These are phyloP conservation scores for Diaporthe nobilis DNA, from an alignment of 2,329 filamentous ascomycete genomes.

Conservation along the genomic window DNA sequence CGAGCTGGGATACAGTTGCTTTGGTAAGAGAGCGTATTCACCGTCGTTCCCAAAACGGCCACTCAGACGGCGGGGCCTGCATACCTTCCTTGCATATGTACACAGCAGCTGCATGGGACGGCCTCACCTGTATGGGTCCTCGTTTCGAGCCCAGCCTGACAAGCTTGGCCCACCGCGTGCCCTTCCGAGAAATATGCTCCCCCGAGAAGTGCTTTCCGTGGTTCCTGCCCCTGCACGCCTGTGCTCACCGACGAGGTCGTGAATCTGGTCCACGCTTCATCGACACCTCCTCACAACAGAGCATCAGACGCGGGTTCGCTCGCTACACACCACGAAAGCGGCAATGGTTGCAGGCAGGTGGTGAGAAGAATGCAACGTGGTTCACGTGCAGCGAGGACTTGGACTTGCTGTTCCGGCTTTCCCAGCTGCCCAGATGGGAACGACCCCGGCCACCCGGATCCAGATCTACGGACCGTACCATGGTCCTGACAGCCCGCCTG, in stretches of 20 bases:
- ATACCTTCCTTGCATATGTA: not conserved
- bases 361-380: not conserved
- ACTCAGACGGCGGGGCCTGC: not conserved
- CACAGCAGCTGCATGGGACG: slow-evolving; percentile 21
- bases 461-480: slow-evolving; percentile 25
- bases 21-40: slow-evolving; percentile 1
- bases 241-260: not conserved
- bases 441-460: slow-evolving; percentile 7
- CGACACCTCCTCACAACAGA: not conserved
- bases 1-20: not conserved
- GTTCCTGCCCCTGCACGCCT: not conserved
- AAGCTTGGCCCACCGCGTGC: not conserved
- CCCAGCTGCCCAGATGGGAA: not conserved
- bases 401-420: not conserved
- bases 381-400: not conserved
- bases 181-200: not conserved
- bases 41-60: not conserved
- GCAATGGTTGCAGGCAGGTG: not conserved
- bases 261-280: slow-evolving; percentile 11
- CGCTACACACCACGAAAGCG: slow-evolving; percentile 16
- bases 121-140: slow-evolving; percentile 7
- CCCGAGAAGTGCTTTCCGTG: not conserved
- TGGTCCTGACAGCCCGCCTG: slow-evolving; percentile 16
- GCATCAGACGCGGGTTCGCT: not conserved
- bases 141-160: slow-evolving; percentile 23